A percentile compares a stretch with the other conserved stretches of the same genome.
These are phyloP conservation scores for Cercospora nicotianae DNA, from an alignment of 2,329 filamentous ascomycete genomes.

Conservation along the genomic window DNA sequence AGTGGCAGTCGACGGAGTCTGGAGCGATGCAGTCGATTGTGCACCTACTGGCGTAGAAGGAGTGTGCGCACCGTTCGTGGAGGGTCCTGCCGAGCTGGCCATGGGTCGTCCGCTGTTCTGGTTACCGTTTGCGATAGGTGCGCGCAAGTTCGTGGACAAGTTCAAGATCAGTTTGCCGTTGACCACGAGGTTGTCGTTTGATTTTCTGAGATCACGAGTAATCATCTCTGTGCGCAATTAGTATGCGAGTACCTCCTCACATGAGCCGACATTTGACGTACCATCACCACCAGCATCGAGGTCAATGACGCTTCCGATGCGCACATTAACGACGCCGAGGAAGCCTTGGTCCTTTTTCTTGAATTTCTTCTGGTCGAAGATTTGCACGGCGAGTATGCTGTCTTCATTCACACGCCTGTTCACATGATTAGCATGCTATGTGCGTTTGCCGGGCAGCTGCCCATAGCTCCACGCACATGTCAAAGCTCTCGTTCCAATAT, in stretches of 20 bases:
- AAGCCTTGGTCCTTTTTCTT: conserved; percentile 99
- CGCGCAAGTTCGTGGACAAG: conserved; percentile 82
- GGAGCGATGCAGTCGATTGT: conserved; percentile 38
- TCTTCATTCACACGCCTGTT: conserved; percentile 84
- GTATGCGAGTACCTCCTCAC: conserved; percentile 11
- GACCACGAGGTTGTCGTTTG: conserved; percentile 94
- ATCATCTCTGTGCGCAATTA: conserved; percentile 72
- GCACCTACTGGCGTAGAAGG: conserved; percentile 45
- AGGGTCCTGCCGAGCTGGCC: conserved; percentile 38
- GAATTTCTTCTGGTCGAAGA: conserved; percentile 99
- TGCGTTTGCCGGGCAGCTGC: background rate
- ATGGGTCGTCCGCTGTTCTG: conserved; percentile 44
- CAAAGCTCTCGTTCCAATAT: conserved; percentile 99
- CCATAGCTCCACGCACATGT: conserved; percentile 68
- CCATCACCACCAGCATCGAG: conserved; percentile 86
- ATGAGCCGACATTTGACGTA: conserved; percentile 49
- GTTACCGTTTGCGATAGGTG: conserved; percentile 60
- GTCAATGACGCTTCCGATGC: conserved; percentile 91
- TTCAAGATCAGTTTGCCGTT: conserved; percentile 98
- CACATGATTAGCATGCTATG: conserved; percentile 15
- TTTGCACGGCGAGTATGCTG: conserved; percentile 94
- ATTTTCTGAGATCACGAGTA: conserved; percentile 94
- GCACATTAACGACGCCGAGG: conserved; percentile 94
- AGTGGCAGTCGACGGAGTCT: conserved; percentile 31
- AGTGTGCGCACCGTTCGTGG: conserved; percentile 41